A percentile compares a stretch with the other conserved stretches of the same genome.
Conservation (phyloP, 2,329 filamentous ascomycete genomes). For the Colletotrichum sp. region DNA sequence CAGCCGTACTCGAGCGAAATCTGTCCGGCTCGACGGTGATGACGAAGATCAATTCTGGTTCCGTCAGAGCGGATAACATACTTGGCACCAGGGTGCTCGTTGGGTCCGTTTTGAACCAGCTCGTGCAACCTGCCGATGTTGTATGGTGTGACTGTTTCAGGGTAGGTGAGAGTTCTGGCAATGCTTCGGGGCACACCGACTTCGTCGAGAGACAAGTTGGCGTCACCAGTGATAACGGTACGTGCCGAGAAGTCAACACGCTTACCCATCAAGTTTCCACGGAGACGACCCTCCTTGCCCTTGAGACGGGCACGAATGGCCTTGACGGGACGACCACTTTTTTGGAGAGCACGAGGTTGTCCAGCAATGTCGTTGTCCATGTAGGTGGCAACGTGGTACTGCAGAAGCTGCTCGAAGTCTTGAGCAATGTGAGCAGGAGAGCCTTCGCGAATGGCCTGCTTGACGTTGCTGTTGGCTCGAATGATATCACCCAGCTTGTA, state of each 20-base stretch:
- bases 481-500: constrained; percentile 99
- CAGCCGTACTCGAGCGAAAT: constrained; percentile 93
- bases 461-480: constrained; percentile 93
- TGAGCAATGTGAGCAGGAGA: constrained; percentile 88
- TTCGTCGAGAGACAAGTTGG: constrained; percentile 94
- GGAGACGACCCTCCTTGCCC: constrained; percentile 97
- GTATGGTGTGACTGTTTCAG: constrained; percentile 96
- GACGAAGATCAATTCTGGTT: constrained; percentile 91
- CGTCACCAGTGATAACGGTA: constrained; percentile 99
- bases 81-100: constrained; percentile 93
- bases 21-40: constrained; percentile 86
- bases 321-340: constrained; percentile 95
- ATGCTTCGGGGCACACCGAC: constrained; percentile 96
- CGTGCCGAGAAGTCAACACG: constrained; percentile 99
- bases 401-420: constrained; percentile 90
- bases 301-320: constrained; percentile 96
- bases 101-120: constrained; percentile 91
- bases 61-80: constrained; percentile 96
- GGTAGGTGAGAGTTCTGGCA: constrained; percentile 91
- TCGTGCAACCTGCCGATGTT: constrained; percentile 93
- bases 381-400: constrained; percentile 98
- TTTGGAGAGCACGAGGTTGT: constrained; percentile 92
- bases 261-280: constrained; percentile 99
- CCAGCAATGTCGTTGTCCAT: constrained; percentile 99
- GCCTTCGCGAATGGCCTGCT: constrained; percentile 88